A percentile compares a stretch with the other conserved stretches of the same genome.
These are phyloP conservation scores for Anisogramma anomala DNA, from an alignment of 2,329 filamentous ascomycete genomes.

Conservation along the genomic window DNA sequence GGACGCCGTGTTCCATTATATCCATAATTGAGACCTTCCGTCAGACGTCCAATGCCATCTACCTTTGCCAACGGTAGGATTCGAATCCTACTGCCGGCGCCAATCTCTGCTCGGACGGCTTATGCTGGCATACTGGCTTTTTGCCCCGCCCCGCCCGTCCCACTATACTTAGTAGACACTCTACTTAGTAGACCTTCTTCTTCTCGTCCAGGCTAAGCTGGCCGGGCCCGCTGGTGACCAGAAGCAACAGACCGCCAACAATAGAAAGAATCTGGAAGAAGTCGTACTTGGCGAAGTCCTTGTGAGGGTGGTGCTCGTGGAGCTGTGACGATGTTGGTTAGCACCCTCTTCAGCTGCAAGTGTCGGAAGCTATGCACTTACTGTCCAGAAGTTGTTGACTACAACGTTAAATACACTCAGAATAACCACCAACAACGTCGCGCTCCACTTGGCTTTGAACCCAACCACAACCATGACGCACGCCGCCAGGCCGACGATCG, in stretches of 20 bases:
- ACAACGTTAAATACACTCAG: slow-evolving; percentile 92
- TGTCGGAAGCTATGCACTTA: slow-evolving; percentile 37
- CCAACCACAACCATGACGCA: slow-evolving; percentile 98
- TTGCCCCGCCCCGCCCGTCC: neutral
- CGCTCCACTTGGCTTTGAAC: slow-evolving; percentile 99
- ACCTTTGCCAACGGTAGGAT: slow-evolving; percentile 2
- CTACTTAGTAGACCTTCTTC: slow-evolving; percentile 91
- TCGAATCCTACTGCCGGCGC: slow-evolving; percentile 1
- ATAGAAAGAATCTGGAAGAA: slow-evolving; percentile 99
- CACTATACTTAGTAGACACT: neutral
- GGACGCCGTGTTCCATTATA: slow-evolving; percentile 8
- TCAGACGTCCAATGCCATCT: slow-evolving; percentile 1
- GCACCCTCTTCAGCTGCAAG: slow-evolving; percentile 4
- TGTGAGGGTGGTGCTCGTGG: slow-evolving; percentile 95
- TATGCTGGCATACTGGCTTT: too few relatives aligned
- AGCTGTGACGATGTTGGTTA: slow-evolving; percentile 44
- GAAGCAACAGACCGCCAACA: slow-evolving; percentile 85
- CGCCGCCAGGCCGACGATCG: slow-evolving; percentile 72
- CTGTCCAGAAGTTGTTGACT: slow-evolving; percentile 99
- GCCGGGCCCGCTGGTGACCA: slow-evolving; percentile 97
- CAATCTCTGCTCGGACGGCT: neutral
- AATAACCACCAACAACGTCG: slow-evolving; percentile 86
- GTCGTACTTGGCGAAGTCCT: slow-evolving; percentile 99
- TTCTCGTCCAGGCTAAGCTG: slow-evolving; percentile 99
- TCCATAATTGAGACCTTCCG: slow-evolving; percentile 3